phyloP scores from a whole-genome alignment of 2,329 filamentous ascomycete genomes.

The Macrophomina pseudophaseolina region DNA sequence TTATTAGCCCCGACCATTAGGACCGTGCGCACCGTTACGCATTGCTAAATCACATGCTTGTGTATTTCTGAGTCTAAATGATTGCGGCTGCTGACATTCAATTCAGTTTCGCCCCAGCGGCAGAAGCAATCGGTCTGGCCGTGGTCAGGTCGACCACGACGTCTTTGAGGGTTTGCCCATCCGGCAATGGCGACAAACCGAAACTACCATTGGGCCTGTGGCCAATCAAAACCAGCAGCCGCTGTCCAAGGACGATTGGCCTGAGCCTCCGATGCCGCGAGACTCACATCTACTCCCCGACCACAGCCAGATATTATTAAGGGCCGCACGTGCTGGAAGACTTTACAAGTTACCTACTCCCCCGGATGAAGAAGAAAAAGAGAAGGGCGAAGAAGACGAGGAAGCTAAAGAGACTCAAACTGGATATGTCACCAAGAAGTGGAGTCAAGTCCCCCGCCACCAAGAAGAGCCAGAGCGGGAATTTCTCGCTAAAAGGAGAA shows the following conservation, averaged over 20 bases:
- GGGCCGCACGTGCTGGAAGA: constrained; percentile 77
- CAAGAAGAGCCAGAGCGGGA: constrained; percentile 64
- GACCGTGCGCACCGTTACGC: neutral
- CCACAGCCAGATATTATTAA: constrained; percentile 81
- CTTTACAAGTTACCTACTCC: constrained; percentile 75
- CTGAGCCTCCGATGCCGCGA: constrained; percentile 85
- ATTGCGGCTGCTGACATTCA: constrained; percentile 24
- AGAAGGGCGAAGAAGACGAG: constrained; percentile 50
- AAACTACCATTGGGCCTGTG: constrained; percentile 69
- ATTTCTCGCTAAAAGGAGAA: constrained; percentile 66
- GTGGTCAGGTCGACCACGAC: constrained; percentile 67
- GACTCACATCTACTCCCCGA: constrained; percentile 78
- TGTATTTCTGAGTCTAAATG: neutral
- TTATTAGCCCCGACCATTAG: too few species aligned
- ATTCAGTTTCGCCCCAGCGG: constrained; percentile 61
- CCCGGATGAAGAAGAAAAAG: constrained; percentile 65
- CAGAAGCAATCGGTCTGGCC: constrained; percentile 62
- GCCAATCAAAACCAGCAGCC: constrained; percentile 59
- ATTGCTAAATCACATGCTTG: neutral
- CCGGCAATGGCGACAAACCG: constrained; percentile 82
- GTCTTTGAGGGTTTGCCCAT: constrained; percentile 79
- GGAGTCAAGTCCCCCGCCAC: constrained; percentile 61
- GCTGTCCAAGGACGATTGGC: constrained; percentile 63
- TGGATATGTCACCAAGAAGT: constrained; percentile 63
- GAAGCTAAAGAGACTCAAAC: constrained; percentile 51